These are phyloP conservation scores for Conticribra guillardii DNA, from an alignment of 108 stramenopile species.

Conservation along the genomic window DNA sequence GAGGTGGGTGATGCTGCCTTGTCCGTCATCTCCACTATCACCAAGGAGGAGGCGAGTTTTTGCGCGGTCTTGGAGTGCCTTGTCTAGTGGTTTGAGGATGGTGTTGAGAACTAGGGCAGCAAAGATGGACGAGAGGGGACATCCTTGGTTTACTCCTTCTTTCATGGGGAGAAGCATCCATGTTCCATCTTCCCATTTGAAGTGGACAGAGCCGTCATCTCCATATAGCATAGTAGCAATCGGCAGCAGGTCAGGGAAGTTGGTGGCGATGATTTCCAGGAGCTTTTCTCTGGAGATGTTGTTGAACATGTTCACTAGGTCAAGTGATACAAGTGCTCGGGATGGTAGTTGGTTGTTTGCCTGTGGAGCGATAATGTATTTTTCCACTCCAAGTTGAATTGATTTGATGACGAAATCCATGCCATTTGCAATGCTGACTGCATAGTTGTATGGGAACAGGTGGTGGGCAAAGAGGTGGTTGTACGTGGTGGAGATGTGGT, in stretches of 20 bases:
- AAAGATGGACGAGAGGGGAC: constrained; percentile 27
- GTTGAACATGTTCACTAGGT: constrained; percentile 44
- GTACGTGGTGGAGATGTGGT: constrained; percentile 2
- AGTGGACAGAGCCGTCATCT: constrained; percentile 3
- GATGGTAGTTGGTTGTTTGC: background rate
- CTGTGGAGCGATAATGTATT: constrained; percentile 18
- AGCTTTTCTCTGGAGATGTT: constrained; percentile 10
- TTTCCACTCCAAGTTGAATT: no score
- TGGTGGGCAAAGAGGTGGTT: background rate
- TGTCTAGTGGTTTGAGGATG: no score
- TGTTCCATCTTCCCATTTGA: constrained; percentile 8
- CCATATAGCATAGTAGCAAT: constrained; percentile 10
- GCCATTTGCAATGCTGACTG: constrained; percentile 16
- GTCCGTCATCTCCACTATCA: no score
- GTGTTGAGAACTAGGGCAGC: constrained; percentile 20
- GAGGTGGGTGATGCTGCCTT: no score
- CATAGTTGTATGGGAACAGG: constrained; percentile 27
- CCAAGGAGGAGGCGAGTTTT: no score
- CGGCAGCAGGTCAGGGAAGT: constrained; percentile 19
- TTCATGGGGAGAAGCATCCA: constrained; percentile 8
- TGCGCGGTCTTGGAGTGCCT: no score
- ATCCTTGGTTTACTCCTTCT: constrained; percentile 35
- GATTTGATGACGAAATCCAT: constrained; percentile 25
- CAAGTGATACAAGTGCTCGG: constrained; percentile 16
- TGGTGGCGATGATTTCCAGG: background rate